Percentiles rank a stretch among this genome's conserved stretches.
phyloP scores from a whole-genome alignment of 1,139 yeast species.

The Scheffersomyces titani region DNA sequence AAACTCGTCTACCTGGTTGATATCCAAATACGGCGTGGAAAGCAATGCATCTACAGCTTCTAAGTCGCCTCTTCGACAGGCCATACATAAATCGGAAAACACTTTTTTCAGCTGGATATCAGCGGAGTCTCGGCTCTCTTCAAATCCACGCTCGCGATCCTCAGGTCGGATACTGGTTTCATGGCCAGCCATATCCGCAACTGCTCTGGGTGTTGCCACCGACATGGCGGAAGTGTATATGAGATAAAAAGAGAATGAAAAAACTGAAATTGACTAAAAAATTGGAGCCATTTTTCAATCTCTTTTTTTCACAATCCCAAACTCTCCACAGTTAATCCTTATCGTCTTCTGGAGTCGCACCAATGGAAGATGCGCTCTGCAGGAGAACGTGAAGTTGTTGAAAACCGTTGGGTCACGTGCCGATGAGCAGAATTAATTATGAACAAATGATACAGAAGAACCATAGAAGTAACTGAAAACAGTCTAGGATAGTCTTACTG shows the following conservation, averaged over 20 bases:
- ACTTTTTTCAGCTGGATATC: constrained; percentile 10
- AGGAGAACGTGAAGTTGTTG: neutral
- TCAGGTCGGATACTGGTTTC: neutral
- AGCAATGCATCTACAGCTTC: constrained; percentile 62
- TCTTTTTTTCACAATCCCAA: no score
- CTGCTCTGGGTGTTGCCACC: neutral
- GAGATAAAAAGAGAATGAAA: neutral
- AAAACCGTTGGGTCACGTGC: neutral
- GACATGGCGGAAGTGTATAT: neutral
- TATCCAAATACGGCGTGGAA: constrained; percentile 51
- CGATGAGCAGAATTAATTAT: no score
- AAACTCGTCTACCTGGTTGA: constrained; percentile 69
- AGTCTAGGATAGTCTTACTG: no score
- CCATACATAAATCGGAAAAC: constrained; percentile 54
- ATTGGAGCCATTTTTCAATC: no score
- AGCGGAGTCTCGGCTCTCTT: neutral
- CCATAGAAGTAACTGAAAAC: neutral
- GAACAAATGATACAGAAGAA: no score
- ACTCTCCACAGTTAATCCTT: neutral
- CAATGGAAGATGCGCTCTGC: neutral
- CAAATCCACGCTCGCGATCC: neutral
- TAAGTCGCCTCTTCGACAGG: constrained; percentile 69
- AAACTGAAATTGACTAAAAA: neutral
- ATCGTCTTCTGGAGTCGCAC: neutral
- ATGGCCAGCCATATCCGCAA: neutral